A percentile compares a stretch with the other conserved stretches of the same genome.
Evolutionary conservation across 1,284 basidiomycete genomes (phyloP).

Genomic region (Pseudozyma tsukubaensis): DNA sequence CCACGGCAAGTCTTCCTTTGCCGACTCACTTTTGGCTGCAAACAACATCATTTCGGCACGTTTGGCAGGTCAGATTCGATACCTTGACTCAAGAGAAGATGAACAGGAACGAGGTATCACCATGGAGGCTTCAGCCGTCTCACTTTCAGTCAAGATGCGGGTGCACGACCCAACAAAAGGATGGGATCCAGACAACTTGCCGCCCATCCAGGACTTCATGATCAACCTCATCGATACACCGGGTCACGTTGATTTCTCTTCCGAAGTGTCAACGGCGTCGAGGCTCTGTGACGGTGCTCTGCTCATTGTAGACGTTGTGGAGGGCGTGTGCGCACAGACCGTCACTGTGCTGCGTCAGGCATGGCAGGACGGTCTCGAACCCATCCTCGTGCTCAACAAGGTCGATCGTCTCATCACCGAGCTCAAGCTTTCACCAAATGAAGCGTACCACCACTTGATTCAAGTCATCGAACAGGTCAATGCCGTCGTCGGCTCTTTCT

Average conservation of each 20-base stretch:
- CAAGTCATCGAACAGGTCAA: conserved; percentile 97
- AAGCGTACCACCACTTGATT: conserved; percentile 92
- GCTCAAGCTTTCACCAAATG: conserved; percentile 87
- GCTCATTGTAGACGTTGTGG: conserved; percentile 96
- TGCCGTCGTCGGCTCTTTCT: conserved; percentile 96
- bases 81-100: conserved; percentile 94
- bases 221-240: conserved; percentile 98
- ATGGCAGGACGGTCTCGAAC: conserved; percentile 88
- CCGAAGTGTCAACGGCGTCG: conserved; percentile 93
- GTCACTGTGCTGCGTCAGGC: conserved; percentile 94
- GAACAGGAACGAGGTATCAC: conserved; percentile 98
- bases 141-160: conserved; percentile 65
- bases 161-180: conserved; percentile 42
- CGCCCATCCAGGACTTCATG: conserved; percentile 74
- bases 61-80: conserved; percentile 96
- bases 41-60: conserved; percentile 96
- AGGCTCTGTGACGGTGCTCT: conserved; percentile 94
- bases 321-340: conserved; percentile 98
- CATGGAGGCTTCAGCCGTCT: conserved; percentile 93
- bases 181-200: conserved; percentile 57
- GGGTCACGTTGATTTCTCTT: conserved; percentile 98
- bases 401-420: conserved; percentile 95
- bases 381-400: conserved; percentile 97
- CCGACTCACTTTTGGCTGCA: conserved; percentile 93
- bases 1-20: conserved; percentile 75